Evolutionary conservation across 2,329 filamentous ascomycete species (phyloP), one percentile per base, ranked within the genome.

Genomic region (Ophiocordyceps sinensis): DNA sequence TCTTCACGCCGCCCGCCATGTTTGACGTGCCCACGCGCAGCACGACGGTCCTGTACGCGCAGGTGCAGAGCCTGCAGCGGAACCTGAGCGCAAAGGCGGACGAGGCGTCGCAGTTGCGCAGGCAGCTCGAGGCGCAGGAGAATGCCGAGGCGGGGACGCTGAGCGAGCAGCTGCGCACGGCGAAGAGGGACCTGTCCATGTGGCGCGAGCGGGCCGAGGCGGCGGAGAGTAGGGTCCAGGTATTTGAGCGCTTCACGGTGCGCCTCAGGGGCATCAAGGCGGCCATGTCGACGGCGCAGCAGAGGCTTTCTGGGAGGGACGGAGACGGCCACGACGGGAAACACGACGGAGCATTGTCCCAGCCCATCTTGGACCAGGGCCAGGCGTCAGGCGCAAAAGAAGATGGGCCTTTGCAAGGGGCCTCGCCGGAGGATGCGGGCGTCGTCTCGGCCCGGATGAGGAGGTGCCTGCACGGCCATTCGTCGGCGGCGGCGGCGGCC

Each of bases 141-240:
- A 59, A 62, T 31, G 51, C 62, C 35, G 66, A 69, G 36, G 51
- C 69, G 14, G 65, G 65, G 1, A 63, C 61, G 5, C 49, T 76
- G 41, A 65, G 64, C 41, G 66, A 73, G 46, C 62, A 72, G 47
- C 50, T 79, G 36, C 55, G 66, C 17, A 56, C 55, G 29, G 56
- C 59, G 2, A 56, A 51, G 28, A 49, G 50, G 12, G 57, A 61
- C 21, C 44, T 51, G 5, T 47, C 48, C 1, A 63, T 58, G 45
- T 81, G 76, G 77, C 69, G 63, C 46, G 63, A 62, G 28, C 61
- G 73, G 28, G 77, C 77, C 0, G 66, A 75, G 49, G 60, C 64
- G 4, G 74, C 75, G 0, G 75, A 81, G 57, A 63, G 58, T 44
- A 63, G 68, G 38, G 52, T 77, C 15, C 60, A 63, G 4, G 62